Base-by-base conservation (phyloP, 2,329 filamentous ascomycete species). In the Calonectria hongkongensis region DNA sequence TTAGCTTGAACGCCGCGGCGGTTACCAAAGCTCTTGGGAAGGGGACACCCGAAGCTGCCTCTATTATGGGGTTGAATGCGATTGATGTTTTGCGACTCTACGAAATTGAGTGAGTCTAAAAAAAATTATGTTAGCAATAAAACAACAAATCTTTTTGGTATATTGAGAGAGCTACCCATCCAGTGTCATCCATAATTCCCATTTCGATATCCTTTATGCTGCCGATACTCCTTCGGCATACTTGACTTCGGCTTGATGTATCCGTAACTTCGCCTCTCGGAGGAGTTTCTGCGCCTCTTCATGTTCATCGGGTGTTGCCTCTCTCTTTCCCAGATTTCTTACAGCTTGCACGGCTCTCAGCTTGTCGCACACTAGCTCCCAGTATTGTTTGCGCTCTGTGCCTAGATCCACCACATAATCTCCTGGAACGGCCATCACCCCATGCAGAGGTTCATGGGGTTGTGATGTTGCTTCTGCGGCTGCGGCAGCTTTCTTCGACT, bases 11-110 rank as follows among this genome's bases (percentile, higher is more conserved):
- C 71, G 84, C 83, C 0, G 82, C 85, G 7, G 91, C 91, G 7
- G 90, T 93, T n/a, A 82, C 85, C 18, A 85, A 84, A 12, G 87
- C 89, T 0, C 86, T 92, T 45, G 86, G 85, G 0, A 82, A 84
- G 50, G 86, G 87, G 4, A 85, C 85, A 16, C 79, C 84, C 8
- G 85, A 85, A 16, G 88, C 87, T 16, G 83, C 86, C n/a, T 88
- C 84, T 25, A 88, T 92, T 12, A 87, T 93, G 84, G 91, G 91
- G 7, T 86, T 84, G 2, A 93, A 93, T 78, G 92, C 92, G 4
- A 83, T 89, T 18, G 83, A 86, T 18, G 86, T 92, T 60, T 81
- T 93, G 71, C 76, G 80, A 15, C 78, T 85, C 18, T 70, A 80
- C 18, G 76, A 81, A 36, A 73, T 76, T 36, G 39, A 71, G 58